Percentiles rank a stretch among this genome's conserved stretches.
These are phyloP conservation scores for Suhomyces ambrosiae DNA, from an alignment of 1,139 yeast genomes.

Conservation along the genomic window DNA sequence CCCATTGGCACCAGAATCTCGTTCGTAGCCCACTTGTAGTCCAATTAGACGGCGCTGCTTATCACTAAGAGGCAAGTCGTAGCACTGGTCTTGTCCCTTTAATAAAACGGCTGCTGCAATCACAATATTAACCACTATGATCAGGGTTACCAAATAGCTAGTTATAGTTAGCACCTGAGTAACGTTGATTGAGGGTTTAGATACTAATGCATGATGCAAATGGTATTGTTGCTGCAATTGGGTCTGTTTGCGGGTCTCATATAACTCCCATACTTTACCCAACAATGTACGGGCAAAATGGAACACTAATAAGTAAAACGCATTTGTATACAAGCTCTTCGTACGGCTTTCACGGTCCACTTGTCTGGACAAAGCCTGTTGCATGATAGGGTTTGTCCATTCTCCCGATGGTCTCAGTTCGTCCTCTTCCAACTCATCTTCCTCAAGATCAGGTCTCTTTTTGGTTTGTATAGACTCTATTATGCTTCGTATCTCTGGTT, in stretches of 20 bases:
- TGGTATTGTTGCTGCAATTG: slow-evolving; percentile 13
- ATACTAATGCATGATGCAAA: slow-evolving; percentile 8
- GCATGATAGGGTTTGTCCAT: slow-evolving; percentile 46
- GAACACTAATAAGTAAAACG: slow-evolving; percentile 22
- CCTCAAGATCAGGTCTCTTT: slow-evolving; percentile 12
- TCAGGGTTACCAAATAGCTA: slow-evolving; percentile 8
- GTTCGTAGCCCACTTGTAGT: slow-evolving; percentile 16
- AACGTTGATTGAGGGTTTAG: background rate
- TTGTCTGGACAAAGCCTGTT: slow-evolving; percentile 40
- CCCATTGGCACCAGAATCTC: slow-evolving; percentile 2
- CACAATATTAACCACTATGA: slow-evolving; percentile 20
- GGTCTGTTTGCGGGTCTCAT: slow-evolving; percentile 12
- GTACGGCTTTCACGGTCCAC: slow-evolving; percentile 33
- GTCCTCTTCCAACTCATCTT: slow-evolving; percentile 15
- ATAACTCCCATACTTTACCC: slow-evolving; percentile 14
- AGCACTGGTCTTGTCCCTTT: slow-evolving; percentile 43
- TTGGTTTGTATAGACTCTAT: slow-evolving; percentile 7
- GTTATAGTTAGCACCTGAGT: slow-evolving; percentile 1
- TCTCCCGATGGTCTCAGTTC: slow-evolving; percentile 34
- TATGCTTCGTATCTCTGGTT: slow-evolving; percentile 1
- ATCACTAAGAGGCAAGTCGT: slow-evolving; percentile 43
- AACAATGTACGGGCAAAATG: slow-evolving; percentile 21
- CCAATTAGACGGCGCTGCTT: slow-evolving; percentile 43
- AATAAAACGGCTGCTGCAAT: slow-evolving; percentile 24
- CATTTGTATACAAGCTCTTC: slow-evolving; percentile 23